Evolutionary conservation across 768 basidiomycete species (phyloP), one percentile per base, ranked within the genome.

Genomic region (Cystofilobasidium ferigula): DNA sequence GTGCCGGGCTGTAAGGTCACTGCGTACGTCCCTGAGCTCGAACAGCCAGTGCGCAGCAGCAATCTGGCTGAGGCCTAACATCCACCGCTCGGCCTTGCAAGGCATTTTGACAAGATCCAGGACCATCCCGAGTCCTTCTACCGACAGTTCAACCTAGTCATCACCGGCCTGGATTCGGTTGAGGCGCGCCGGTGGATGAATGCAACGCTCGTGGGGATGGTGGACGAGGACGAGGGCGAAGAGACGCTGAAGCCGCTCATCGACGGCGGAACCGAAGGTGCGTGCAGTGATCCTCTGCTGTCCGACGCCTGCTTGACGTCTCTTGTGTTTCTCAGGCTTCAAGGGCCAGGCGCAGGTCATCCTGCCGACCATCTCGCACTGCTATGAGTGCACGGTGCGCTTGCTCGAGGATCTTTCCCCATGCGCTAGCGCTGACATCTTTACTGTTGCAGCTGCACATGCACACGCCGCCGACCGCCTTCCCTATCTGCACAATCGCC

Each of bases 151-250:
- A 89, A 93, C 75, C 82, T 99, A 57, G 85, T 99, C 71, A 92
- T 99, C 69, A 97, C 94, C 72, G 95, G 95, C 12, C 83, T 99
- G 43, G 95, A 99, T 76, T 95, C 92, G 3, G 88, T 99, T 34
- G 91, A 97, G 76, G 95, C 95, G 24, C 83, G 95, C 43, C 83
- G 95, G 63, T 99, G 95, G 95, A 98, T 99, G 77, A 98, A 95
- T 72, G 92, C 94, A 6, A 99, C 93, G 28, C 83, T 99, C 30
- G 91, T 97, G 36, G 88, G 91, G 72, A 81, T 98, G 71, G 91
- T 95, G 0, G 94, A 99, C 75, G 65, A 67, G 47, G 80, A 84
- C n/a, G 90, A 92, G 62, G 86, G 86, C 71, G 88, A 88, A 53
- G 93, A 98, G 72, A 90, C 87, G 71, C 71, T 98, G 73, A 98